Percentiles rank a stretch among this genome's conserved stretches.
phyloP scores from a whole-genome alignment of 2,329 filamentous ascomycete genomes.

The Penicillium sp. region DNA sequence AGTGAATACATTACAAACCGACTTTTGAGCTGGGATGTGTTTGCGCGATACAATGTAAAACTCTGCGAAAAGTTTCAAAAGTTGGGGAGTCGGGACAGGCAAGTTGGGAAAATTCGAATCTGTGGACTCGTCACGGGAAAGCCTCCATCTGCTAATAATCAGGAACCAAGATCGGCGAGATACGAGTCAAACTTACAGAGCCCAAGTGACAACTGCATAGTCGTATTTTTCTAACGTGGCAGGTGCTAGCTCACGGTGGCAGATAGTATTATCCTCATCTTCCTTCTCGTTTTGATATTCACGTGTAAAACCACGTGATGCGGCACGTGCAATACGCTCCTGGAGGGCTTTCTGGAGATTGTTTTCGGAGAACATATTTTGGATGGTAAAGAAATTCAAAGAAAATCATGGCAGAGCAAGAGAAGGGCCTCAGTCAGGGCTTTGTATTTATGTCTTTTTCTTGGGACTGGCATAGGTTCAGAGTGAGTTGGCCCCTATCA shows the following conservation, averaged over 20 bases:
- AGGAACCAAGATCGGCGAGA: neutral
- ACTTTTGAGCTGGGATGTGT: conserved; percentile 9
- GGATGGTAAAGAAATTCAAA: no score
- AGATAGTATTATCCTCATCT: neutral
- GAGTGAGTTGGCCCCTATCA: no score
- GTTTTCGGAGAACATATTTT: no score
- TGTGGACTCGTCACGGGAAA: neutral
- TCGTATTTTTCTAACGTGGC: neutral
- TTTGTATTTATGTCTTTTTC: no score
- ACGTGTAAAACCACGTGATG: no score
- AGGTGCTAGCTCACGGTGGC: neutral
- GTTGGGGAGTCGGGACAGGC: conserved; percentile 5
- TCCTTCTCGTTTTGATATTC: neutral
- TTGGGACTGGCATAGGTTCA: no score
- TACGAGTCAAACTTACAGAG: no score
- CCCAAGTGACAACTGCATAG: no score
- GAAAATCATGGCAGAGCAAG: no score
- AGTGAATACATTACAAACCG: conserved; percentile 6
- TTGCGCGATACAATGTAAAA: conserved; percentile 10
- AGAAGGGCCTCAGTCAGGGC: no score
- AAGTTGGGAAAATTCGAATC: neutral
- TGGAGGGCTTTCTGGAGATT: no score
- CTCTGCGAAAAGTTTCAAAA: conserved; percentile 19
- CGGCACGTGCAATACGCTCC: no score
- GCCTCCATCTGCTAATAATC: neutral